Evolutionary conservation across 179 eudicot species (phyloP), one percentile per base, ranked within the genome.

Genomic region (Camellia oleifera): DNA sequence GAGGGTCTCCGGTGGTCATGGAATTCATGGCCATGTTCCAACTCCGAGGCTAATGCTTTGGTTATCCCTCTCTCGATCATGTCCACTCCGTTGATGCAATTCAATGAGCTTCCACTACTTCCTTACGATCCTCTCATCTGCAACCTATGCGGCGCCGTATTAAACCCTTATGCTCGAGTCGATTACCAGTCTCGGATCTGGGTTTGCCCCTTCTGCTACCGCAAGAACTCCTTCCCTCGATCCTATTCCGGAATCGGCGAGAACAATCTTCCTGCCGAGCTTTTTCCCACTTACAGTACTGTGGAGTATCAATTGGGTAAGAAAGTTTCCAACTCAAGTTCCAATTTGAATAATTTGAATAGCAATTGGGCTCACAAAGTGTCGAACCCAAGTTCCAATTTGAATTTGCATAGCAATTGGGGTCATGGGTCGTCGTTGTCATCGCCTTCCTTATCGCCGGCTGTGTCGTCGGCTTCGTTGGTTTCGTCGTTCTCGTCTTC

Each of bases 1-100:
- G 99, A 97, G 75, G 99, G 98, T 23, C 86, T 97, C 8, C 87
- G 99, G 1, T 94, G 98, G 99, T 62, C 99, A n/a, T 97, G 97
- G 98, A 93, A 93, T 64, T 86, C 98, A 65, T 97, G 99, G 99
- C 99, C 99, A 32, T 8, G 78, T 81, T 82, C 98, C 0, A 89
- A 86, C 76, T 50, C 94, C 20, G 94, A 87, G 75, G 84, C 89
- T 0, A 6, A 80, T 2, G 80, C 91, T 44, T 86, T 94, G 0
- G 88, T 90, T 7, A 83, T 97, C 82, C 99, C 99, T 1, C 88
- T 94, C 10, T 88, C 97, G 0, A 80, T 94, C 26, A 87, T 93
- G 89, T 90, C 92, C 79, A 91, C 97, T 0, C 99, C 99, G 7
- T 77, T 94, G 60, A 87, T 81, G 89, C 89, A 90, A 26, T 88